Evolutionary conservation across 352 stramenopile genomes (phyloP), one percentile per base, ranked within the genome.

Genomic region (Thalassiosira ordinaria): DNA sequence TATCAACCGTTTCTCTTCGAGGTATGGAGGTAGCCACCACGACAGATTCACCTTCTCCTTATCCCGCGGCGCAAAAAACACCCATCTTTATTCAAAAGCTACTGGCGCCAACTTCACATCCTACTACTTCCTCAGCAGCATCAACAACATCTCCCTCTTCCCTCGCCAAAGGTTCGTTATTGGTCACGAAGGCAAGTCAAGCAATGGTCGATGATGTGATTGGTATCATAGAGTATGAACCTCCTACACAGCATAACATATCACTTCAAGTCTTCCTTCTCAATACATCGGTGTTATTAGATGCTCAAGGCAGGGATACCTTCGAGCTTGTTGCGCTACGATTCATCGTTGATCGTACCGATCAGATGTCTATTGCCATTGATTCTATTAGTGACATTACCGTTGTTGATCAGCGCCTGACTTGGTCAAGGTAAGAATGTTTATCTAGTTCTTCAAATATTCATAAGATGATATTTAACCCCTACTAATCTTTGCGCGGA

Each of bases 391-490:
- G 62, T n/a, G 47, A 72, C n/a, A 44, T 72, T 55, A 0, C 33
- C 0, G 35, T 78, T 1, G 11, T 63, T 7, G 69, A 78, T 57
- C 67, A 76, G 18, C 9, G 22, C 24, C 46, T 76, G 26, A 67
- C 55, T 0, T 76, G 67, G 67, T 49, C 62, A 29, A 72, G 46
- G n/a, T n/a, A n/a, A n/a, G n/a, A n/a, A n/a, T n/a, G n/a, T n/a
- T n/a, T n/a, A n/a, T n/a, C n/a, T n/a, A n/a, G n/a, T n/a, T n/a
- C n/a, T n/a, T n/a, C n/a, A n/a, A n/a, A n/a, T n/a, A n/a, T n/a
- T n/a, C n/a, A n/a, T n/a, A n/a, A n/a, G n/a, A n/a, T n/a, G n/a
- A n/a, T n/a, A n/a, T n/a, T n/a, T n/a, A n/a, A n/a, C n/a, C n/a
- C n/a, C n/a, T n/a, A n/a, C n/a, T n/a, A n/a, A n/a, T n/a, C n/a